Base-by-base conservation (phyloP, 352 stramenopile genomes). In the Pythium grandisporangium region DNA sequence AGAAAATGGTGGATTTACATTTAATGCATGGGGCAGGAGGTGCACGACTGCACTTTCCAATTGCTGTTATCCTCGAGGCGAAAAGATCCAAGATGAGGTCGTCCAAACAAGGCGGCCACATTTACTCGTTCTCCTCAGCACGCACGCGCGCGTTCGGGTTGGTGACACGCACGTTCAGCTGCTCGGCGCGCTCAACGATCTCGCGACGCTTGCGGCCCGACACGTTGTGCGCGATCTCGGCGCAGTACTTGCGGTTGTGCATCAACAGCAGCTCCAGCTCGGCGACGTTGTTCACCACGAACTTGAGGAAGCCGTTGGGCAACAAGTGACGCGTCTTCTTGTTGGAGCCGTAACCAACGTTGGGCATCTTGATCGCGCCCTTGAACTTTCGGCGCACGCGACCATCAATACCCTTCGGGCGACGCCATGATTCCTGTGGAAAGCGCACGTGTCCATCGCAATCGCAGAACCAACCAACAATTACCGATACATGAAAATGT, bases 351-450 rank as follows among this genome's bases (percentile, higher is more conserved):
- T 99, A 99, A 56, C 96, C 96, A 63, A 99, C 97, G 67, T 96
- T 98, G 33, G 95, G 94, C 95, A 98, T 98, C 60, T 95, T 94
- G 61, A 98, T 86, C 39, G 95, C 90, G 44, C 96, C 96, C 84
- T 99, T 99, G 84, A 99, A 99, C 69, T 96, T 95, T 67, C 96
- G 95, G 69, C 96, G 93, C 48, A 99, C 95, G 56, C 96, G 96
- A 69, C 92, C 90, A 82, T 99, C 96, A 84, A 99, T 99, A 99
- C 96, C 96, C 80, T 99, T 98, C 37, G 96, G 96, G 70, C 96
- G 97, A 64, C 96, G 88, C 96, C 96, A 99, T 71, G 74, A 92
- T 57, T 95, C 81, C 64, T 81, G 48, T 45, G 38, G n/a, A n/a
- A n/a, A n/a, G n/a, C n/a, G n/a, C n/a, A 53, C 33, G 29, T n/a